phyloP scores from a whole-genome alignment of 2,329 filamentous ascomycete species.

The Fusarium beomiforme region DNA sequence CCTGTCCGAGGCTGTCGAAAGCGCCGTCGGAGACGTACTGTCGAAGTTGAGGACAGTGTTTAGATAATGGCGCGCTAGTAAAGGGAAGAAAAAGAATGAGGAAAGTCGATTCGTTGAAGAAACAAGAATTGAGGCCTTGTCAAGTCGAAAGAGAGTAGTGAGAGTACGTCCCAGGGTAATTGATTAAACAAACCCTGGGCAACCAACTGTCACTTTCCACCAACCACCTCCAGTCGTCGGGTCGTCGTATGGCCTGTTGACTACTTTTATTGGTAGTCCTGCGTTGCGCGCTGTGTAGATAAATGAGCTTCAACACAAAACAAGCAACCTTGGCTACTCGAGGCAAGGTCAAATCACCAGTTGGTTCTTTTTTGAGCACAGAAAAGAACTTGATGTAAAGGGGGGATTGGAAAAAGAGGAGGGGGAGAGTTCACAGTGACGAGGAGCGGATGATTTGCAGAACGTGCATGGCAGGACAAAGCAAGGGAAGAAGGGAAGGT shows the following conservation, averaged over 20 bases:
- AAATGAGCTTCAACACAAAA: slow-evolving; percentile 27
- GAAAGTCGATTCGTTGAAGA: slow-evolving; percentile 2
- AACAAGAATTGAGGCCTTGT: slow-evolving; percentile 19
- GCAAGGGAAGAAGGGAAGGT: slow-evolving; percentile 11
- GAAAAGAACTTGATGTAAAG: slow-evolving; percentile 4
- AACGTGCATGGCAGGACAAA: not conserved
- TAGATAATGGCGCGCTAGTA: not conserved
- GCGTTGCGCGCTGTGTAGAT: slow-evolving; percentile 20
- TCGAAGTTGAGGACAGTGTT: not conserved
- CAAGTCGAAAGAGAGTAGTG: slow-evolving; percentile 21
- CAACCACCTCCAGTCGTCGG: slow-evolving; percentile 35
- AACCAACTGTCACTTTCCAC: slow-evolving; percentile 30
- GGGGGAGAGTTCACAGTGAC: slow-evolving; percentile 8
- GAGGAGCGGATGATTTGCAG: slow-evolving; percentile 27
- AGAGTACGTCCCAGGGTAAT: slow-evolving; percentile 26
- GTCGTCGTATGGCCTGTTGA: slow-evolving; percentile 23
- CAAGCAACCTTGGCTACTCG: slow-evolving; percentile 3
- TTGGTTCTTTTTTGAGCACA: not conserved
- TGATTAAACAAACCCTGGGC: slow-evolving; percentile 28
- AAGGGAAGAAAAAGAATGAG: not conserved
- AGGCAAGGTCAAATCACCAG: slow-evolving; percentile 14
- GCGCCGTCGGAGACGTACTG: slow-evolving; percentile 22
- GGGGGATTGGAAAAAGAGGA: not conserved
- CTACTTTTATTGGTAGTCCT: not conserved
- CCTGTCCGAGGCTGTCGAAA: slow-evolving; percentile 22